Evolutionary conservation across 805 yeast species (phyloP), one percentile per base, ranked within the genome.

Genomic region (Ogataea nonfermentans): DNA sequence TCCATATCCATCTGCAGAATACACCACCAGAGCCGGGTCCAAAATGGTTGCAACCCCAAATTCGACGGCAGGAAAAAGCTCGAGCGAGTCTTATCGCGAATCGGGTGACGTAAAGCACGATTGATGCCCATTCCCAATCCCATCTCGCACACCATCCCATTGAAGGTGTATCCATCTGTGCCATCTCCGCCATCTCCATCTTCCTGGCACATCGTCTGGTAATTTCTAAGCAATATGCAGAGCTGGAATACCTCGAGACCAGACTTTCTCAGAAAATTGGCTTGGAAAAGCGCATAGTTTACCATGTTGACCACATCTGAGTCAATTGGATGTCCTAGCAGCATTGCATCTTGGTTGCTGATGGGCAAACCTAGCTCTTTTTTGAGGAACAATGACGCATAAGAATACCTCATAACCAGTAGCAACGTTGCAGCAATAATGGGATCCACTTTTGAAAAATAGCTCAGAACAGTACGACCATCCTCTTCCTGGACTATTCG

Each of bases 171-270:
- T 1, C 73, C 65, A 40, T 68, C 71, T 12, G 67, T 59, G 9
- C 68, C 70, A 31, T 67, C 70, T 3, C 60, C 54, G 6, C 75
- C 75, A 46, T 75, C 79, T 15, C 76, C 74, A 49, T 73, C 75
- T 49, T 73, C 78, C 4, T 74, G 77, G 0, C 75, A 62, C 44
- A 60, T 48, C 23, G 51, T 56, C 47, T 59, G 70, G 56, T 75
- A 75, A 26, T 62, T 47, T 41, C 73, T 57, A 24, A 65, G 50
- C 29, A 65, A 55, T 29, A 70, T 44, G 4, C 72, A 56, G 20
- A 71, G 59, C 52, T 74, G 80, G 23, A 74, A 46, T 6, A 71
- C 56, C 9, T 67, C 66, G 24, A 76, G 40, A 24, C 67, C 67
- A 5, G 71, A 50, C 38, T 63, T 62, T 29, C 73, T 56, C 19